Evolutionary conservation across 768 basidiomycete genomes (phyloP), one percentile per base, ranked within the genome.

Genomic region (Suillus lakei): DNA sequence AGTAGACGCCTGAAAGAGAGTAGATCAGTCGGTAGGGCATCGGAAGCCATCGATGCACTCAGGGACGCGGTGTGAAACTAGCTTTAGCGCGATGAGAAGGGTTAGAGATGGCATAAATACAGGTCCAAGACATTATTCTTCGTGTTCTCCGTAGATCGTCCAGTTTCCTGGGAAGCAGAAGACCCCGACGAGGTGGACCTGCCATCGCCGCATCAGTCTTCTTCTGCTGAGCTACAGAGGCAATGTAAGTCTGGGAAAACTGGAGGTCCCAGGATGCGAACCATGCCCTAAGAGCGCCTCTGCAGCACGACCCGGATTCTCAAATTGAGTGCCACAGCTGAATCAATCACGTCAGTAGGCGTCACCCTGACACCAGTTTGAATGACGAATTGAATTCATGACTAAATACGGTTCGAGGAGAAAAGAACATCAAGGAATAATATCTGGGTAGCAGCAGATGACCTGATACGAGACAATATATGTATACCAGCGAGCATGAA

Each of bases 251-350:
- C 36, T 68, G 34, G 60, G 16, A 36, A 28, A 0, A 23, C 38
- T 54, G 26, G 55, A 23, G 10, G 34, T 23, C 21, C 48, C 58
- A 30, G 53, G 59, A 63, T 59, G 77, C 84, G 64, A 74, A 94
- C 93, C 86, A 95, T 73, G 58, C 76, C 91, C 30, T 18, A 16
- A 16, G 26, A 4, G 93, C 92, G 64, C 87, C 77, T 91, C 93
- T 15, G 87, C 87, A 62, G 91, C 91, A 66, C 93, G 86, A 55
- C 84, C 83, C n/a, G n/a, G n/a, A 65, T 89, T 86, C 70, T 92
- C 92, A 30, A 88, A 82, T 86, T 68, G 69, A 69, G n/a, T 23
- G 5, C 5, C 1, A 71, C 76, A 66, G 62, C 44, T 53, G 54
- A 16, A 59, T 34, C 48, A 61, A 46, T 61, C 69, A 28, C 4